A percentile compares a stretch with the other conserved stretches of the same genome.
These are phyloP conservation scores for Rhododendron vialii DNA, from an alignment of 148 eudicot species.

Conservation along the genomic window DNA sequence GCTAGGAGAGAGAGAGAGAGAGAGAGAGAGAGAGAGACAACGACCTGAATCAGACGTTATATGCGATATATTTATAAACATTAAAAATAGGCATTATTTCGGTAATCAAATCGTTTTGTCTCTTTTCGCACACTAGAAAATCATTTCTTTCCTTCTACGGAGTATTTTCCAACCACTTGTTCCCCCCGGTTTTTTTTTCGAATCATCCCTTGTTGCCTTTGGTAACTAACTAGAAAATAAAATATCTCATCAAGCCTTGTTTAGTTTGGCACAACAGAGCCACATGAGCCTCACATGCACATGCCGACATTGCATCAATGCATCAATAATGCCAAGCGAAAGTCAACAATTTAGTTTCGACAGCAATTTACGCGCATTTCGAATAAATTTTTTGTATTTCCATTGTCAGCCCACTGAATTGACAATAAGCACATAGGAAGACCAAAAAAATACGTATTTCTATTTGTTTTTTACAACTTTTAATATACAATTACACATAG, in stretches of 20 bases:
- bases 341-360: not conserved
- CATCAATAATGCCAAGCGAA: not conserved
- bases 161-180: not conserved
- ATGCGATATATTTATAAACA: not conserved
- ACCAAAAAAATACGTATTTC: too few species aligned
- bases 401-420: too few species aligned
- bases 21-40: not conserved
- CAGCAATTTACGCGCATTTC: not conserved
- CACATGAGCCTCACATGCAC: not conserved
- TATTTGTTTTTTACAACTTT: too few species aligned
- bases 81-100: not conserved
- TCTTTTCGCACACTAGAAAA: not conserved
- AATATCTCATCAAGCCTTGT: not conserved
- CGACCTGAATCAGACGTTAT: not conserved
- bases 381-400: too few species aligned
- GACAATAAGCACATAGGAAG: too few species aligned
- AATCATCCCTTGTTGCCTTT: not conserved
- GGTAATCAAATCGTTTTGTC: not conserved
- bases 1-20: not conserved
- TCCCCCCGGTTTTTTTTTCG: not conserved
- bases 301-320: not conserved
- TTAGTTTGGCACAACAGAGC: not conserved
- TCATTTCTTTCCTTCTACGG: not conserved
- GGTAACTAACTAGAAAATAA: not conserved
- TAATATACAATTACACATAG: too few species aligned